phyloP scores from a whole-genome alignment of 2,329 filamentous ascomycete genomes.

The Cercospora berteroae region DNA sequence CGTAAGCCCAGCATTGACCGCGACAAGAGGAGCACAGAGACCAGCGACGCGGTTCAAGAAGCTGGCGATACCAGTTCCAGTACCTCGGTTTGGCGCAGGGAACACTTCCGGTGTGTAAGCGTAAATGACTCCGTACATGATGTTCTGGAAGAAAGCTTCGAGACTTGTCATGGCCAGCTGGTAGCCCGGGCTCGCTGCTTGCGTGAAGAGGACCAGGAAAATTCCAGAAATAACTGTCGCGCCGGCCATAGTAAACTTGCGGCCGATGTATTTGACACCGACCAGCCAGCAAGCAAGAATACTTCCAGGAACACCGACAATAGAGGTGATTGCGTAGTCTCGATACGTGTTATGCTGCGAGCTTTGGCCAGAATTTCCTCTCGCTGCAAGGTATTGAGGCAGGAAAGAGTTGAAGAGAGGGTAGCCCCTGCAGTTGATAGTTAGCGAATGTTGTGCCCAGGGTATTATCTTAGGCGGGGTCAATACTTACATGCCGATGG shows the following conservation, averaged over 20 bases:
- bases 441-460: neutral
- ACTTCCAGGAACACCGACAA: conserved; percentile 74
- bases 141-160: conserved; percentile 69
- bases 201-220: conserved; percentile 65
- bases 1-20: conserved; percentile 44
- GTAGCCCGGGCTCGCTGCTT: conserved; percentile 55
- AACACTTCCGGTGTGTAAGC: conserved; percentile 77
- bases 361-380: conserved; percentile 45
- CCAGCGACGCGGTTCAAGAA: conserved; percentile 69
- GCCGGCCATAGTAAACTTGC: conserved; percentile 68
- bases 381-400: conserved; percentile 72
- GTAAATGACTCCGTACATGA: conserved; percentile 69
- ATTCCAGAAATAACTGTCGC: conserved; percentile 66
- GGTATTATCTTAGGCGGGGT: neutral
- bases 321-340: conserved; percentile 77
- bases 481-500: conserved; percentile 62
- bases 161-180: conserved; percentile 56
- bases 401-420: conserved; percentile 87
- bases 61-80: conserved; percentile 69
- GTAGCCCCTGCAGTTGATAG: conserved; percentile 55
- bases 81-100: conserved; percentile 68
- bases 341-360: conserved; percentile 58
- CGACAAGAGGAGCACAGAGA: conserved; percentile 66
- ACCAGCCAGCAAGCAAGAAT: conserved; percentile 73
- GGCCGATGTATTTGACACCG: conserved; percentile 67